Percentiles rank a stretch among this genome's conserved stretches.
Evolutionary conservation across 2,329 filamentous ascomycete species (phyloP).

Genomic region (Sporothrix phasma): DNA sequence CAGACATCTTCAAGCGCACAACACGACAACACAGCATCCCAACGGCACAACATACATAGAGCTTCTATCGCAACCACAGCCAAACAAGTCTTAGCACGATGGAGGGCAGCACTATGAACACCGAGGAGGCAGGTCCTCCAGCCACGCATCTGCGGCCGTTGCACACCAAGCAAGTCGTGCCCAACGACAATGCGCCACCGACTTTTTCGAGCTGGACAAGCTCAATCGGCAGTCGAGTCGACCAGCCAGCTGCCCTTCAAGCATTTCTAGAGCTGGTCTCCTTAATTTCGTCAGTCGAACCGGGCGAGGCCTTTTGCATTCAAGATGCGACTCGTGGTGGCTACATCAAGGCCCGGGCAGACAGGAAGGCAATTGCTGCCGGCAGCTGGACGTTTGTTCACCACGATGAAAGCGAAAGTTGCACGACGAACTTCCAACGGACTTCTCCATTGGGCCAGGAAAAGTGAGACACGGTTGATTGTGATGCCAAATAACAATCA

Average conservation of each 20-base stretch:
- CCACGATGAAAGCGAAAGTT: neutral
- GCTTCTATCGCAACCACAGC: too few species aligned
- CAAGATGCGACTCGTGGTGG: neutral
- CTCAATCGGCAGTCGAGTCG: neutral
- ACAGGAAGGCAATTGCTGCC: neutral
- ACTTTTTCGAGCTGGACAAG: neutral
- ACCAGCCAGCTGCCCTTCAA: neutral
- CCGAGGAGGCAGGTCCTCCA: too few species aligned
- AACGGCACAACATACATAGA: too few species aligned
- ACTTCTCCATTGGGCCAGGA: constrained; percentile 14
- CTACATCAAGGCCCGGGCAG: neutral
- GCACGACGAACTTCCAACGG: neutral
- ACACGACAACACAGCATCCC: too few species aligned
- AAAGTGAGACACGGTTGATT: constrained; percentile 10
- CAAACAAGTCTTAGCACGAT: neutral
- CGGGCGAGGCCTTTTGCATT: neutral
- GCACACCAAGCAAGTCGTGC: neutral
- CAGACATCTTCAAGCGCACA: too few species aligned
- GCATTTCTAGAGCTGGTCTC: neutral
- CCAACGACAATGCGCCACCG: neutral
- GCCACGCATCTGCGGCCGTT: neutral
- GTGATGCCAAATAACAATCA: too few species aligned
- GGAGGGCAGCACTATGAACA: too few species aligned
- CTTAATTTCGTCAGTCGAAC: neutral
- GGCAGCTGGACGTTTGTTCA: neutral